These are phyloP conservation scores for Trichosporon coremiiforme DNA, from an alignment of 1,284 basidiomycete genomes.

Conservation along the genomic window DNA sequence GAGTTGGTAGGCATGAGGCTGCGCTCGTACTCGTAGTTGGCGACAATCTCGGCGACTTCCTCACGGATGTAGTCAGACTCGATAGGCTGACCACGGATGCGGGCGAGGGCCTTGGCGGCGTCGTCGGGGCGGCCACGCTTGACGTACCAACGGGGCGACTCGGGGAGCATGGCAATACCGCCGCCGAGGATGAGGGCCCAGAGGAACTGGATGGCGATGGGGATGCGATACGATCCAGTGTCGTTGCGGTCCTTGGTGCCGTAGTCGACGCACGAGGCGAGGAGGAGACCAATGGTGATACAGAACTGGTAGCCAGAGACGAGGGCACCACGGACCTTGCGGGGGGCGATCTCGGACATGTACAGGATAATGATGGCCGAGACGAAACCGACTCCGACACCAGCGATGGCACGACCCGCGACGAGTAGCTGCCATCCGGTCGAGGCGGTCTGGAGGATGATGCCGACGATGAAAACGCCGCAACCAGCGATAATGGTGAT, in stretches of 20 bases:
- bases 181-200: slow-evolving; percentile 53
- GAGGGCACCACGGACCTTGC: slow-evolving; percentile 79
- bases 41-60: slow-evolving; percentile 71
- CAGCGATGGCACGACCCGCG: slow-evolving; percentile 58
- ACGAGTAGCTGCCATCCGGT: slow-evolving; percentile 45
- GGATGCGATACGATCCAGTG: slow-evolving; percentile 73
- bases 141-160: slow-evolving; percentile 84
- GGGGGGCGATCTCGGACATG: slow-evolving; percentile 66
- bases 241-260: slow-evolving; percentile 66
- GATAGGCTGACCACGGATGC: slow-evolving; percentile 61
- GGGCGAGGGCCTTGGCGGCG: slow-evolving; percentile 66
- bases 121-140: slow-evolving; percentile 67
- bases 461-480: slow-evolving; percentile 55
- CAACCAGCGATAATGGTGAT: slow-evolving; percentile 56
- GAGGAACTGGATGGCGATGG: slow-evolving; percentile 72
- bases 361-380: slow-evolving; percentile 63
- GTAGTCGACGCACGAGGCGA: slow-evolving; percentile 76
- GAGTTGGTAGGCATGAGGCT: slow-evolving; percentile 46
- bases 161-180: slow-evolving; percentile 67
- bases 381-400: slow-evolving; percentile 60
- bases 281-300: slow-evolving; percentile 79
- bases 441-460: slow-evolving; percentile 56
- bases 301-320: slow-evolving; percentile 80
- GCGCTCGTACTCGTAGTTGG: slow-evolving; percentile 68
- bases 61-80: slow-evolving; percentile 63